These are phyloP conservation scores for Alternaria sp. DNA, from an alignment of 2,329 filamentous ascomycete genomes.

Conservation along the genomic window DNA sequence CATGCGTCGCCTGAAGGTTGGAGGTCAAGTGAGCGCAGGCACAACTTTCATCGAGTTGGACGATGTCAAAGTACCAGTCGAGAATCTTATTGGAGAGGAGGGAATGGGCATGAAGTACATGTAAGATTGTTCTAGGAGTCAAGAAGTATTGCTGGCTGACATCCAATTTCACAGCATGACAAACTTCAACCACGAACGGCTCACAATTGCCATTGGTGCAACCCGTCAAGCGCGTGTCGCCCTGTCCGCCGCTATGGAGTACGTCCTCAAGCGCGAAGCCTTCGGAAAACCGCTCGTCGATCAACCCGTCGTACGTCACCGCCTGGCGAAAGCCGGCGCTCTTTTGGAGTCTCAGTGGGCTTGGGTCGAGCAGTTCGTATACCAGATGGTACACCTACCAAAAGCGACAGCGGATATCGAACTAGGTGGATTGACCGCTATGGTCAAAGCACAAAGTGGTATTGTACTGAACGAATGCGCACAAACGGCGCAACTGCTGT, in stretches of 20 bases:
- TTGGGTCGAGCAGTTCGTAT: conserved; percentile 77
- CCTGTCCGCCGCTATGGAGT: conserved; percentile 67
- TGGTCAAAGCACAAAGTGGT: conserved; percentile 76
- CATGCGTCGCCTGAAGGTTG: conserved; percentile 73
- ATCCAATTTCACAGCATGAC: conserved; percentile 61
- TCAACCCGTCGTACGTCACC: conserved; percentile 76
- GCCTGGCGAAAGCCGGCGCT: conserved; percentile 75
- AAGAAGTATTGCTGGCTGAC: neutral
- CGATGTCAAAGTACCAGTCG: conserved; percentile 75
- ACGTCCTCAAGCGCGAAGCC: conserved; percentile 71
- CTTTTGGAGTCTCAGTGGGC: conserved; percentile 75
- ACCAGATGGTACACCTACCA: conserved; percentile 70
- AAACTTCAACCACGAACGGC: conserved; percentile 82
- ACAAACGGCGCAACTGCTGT: conserved; percentile 73
- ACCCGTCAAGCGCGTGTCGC: conserved; percentile 71
- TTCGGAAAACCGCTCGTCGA: conserved; percentile 76
- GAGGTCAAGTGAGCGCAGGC: conserved; percentile 70
- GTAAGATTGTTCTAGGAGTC: conserved; percentile 13
- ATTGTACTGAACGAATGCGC: conserved; percentile 78
- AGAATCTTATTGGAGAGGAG: conserved; percentile 75
- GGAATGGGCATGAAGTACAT: conserved; percentile 77
- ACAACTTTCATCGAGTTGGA: conserved; percentile 81
- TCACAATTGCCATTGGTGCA: conserved; percentile 71
- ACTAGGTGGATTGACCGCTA: conserved; percentile 75
- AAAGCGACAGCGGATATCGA: conserved; percentile 69